phyloP scores from a whole-genome alignment of 2,329 filamentous ascomycete genomes.

The Parastagonospora nodorum region DNA sequence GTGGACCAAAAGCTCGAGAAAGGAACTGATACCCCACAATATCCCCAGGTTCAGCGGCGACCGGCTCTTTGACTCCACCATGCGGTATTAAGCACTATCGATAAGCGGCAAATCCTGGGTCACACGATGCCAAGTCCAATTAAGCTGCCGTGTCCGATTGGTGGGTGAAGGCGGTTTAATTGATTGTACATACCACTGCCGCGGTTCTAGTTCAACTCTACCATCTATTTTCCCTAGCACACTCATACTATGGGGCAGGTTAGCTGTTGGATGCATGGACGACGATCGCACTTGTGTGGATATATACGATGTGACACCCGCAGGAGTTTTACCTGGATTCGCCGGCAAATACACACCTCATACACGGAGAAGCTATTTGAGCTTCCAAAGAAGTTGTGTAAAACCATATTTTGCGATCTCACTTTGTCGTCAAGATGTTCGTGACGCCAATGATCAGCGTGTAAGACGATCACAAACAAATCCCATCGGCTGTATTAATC shows the following conservation, averaged over 20 bases:
- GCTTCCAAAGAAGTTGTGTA: no score
- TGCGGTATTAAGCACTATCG: conserved; percentile 33
- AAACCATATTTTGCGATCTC: no score
- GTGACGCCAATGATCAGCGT: conserved; percentile 21
- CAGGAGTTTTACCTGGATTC: conserved; percentile 2
- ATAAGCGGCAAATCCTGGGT: conserved; percentile 21
- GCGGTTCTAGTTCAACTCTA: conserved; percentile 16
- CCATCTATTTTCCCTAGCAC: conserved; percentile 9
- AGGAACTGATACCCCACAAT: conserved; percentile 16
- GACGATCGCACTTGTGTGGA: conserved; percentile 1
- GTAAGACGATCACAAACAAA: conserved; percentile 12
- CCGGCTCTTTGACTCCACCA: conserved; percentile 29
- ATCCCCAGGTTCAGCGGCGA: conserved; percentile 5
- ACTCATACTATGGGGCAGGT: conserved; percentile 10
- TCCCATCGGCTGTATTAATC: conserved; percentile 9
- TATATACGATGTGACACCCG: conserved; percentile 15
- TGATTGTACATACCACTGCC: conserved; percentile 17
- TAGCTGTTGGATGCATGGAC: conserved; percentile 1
- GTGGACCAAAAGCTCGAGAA: conserved; percentile 2
- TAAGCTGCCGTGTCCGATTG: conserved; percentile 15
- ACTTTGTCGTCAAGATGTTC: conserved; percentile 18
- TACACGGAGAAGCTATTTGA: neutral
- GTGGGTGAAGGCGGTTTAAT: conserved; percentile 18
- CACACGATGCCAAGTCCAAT: conserved; percentile 25
- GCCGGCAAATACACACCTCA: conserved; percentile 1